Evolutionary conservation across 306 rosid species (phyloP).

Genomic region (Vicia faba): DNA sequence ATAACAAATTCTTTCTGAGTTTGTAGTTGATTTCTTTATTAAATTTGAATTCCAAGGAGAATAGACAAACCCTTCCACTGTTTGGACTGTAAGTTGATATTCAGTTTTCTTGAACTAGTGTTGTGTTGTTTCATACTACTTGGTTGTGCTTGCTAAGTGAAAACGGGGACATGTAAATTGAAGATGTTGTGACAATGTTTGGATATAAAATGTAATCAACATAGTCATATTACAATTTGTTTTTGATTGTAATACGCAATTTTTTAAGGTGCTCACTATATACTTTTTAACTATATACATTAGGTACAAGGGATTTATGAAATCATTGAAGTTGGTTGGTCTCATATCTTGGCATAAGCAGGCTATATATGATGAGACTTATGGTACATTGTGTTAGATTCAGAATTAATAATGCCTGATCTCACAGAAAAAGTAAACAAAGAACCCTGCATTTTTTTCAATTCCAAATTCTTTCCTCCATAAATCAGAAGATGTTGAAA

Average conservation of each 20-base stretch:
- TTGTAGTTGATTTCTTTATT: conserved; percentile 36
- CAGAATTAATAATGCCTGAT: too few relatives aligned
- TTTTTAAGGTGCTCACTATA: not conserved
- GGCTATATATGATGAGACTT: too few relatives aligned
- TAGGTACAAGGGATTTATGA: too few relatives aligned
- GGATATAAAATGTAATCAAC: not conserved
- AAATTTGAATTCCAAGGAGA: conserved; percentile 32
- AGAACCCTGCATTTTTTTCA: too few relatives aligned
- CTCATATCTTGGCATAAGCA: too few relatives aligned
- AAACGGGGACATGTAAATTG: conserved; percentile 9
- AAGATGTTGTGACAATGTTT: conserved; percentile 13
- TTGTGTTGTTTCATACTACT: conserved; percentile 40
- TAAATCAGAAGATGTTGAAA: too few relatives aligned
- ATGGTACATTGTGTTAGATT: too few relatives aligned
- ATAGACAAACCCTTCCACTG: conserved; percentile 12
- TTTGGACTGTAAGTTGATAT: conserved; percentile 31
- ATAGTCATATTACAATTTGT: not conserved
- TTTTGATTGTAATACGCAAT: not conserved
- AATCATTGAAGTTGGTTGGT: too few relatives aligned
- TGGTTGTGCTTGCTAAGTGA: conserved; percentile 27
- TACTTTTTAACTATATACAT: too few relatives aligned
- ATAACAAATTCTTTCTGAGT: conserved; percentile 37
- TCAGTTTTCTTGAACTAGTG: conserved; percentile 18
- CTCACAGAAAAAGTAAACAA: too few relatives aligned
- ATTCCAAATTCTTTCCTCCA: too few relatives aligned